phyloP scores from a whole-genome alignment of 352 stramenopile species.

The Halophytophthora polymorphica region DNA sequence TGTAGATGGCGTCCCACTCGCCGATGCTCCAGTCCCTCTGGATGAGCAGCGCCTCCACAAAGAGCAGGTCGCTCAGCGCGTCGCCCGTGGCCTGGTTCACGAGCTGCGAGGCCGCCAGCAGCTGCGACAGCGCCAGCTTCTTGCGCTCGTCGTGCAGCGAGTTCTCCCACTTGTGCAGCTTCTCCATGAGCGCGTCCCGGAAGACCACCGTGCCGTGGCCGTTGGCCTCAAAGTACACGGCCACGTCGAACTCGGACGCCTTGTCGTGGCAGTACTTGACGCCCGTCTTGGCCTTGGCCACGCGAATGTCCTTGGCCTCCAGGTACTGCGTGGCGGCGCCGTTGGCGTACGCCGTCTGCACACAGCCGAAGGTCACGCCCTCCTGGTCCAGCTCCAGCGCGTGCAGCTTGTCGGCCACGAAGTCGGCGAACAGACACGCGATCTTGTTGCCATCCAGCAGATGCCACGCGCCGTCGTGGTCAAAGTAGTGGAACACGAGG shows the following conservation, averaged over 20 bases:
- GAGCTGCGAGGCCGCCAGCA: conserved; percentile 87
- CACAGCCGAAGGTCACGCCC: conserved; percentile 90
- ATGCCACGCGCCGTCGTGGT: conserved; percentile 65
- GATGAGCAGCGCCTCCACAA: conserved; percentile 94
- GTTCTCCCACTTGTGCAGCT: conserved; percentile 81
- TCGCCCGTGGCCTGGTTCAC: conserved; percentile 98
- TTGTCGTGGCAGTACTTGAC: conserved; percentile 98
- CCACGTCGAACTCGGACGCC: conserved; percentile 95
- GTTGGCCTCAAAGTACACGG: conserved; percentile 99
- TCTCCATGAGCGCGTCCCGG: conserved; percentile 83
- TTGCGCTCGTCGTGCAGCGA: conserved; percentile 72
- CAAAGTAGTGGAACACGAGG: conserved; percentile 96
- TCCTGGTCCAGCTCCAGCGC: conserved; percentile 66
- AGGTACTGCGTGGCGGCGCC: conserved; percentile 92
- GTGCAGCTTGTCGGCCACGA: conserved; percentile 91
- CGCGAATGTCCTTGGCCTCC: conserved; percentile 59
- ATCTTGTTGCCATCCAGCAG: conserved; percentile 99
- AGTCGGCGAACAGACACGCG: conserved; percentile 93
- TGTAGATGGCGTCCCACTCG: conserved; percentile 94
- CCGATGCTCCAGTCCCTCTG: conserved; percentile 87
- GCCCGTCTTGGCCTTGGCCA: conserved; percentile 94
- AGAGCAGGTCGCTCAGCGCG: conserved; percentile 95
- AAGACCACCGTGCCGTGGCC: conserved; percentile 98
- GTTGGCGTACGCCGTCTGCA: conserved; percentile 99
- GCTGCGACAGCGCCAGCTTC: conserved; percentile 76